A percentile compares a stretch with the other conserved stretches of the same genome.
Conservation (phyloP, 306 rosid genomes). For the Gastrolobium villosum region DNA sequence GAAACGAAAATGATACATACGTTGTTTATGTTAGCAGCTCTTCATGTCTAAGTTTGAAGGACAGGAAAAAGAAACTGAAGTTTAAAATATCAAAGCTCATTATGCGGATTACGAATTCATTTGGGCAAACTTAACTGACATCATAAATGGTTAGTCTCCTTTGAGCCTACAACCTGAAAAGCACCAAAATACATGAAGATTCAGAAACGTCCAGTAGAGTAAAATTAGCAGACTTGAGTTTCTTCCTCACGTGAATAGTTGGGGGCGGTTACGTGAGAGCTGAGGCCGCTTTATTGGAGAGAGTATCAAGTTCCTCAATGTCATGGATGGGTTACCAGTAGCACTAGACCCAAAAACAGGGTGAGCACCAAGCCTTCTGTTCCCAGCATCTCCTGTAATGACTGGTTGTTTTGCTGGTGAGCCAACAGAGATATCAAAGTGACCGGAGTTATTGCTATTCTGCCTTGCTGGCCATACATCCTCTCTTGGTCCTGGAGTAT, state of each 20-base stretch:
- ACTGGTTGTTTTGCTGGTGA: conserved; percentile 80
- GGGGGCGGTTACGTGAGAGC: conserved; percentile 87
- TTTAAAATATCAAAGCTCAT: conserved; percentile 45
- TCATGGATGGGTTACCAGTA: conserved; percentile 76
- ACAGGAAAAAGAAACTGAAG: conserved; percentile 3
- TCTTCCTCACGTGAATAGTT: conserved; percentile 78
- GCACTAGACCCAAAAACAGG: conserved; percentile 69
- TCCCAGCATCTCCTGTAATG: conserved; percentile 67
- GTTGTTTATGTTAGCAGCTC: conserved; percentile 31
- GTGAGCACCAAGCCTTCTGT: conserved; percentile 76
- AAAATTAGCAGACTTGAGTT: conserved; percentile 22
- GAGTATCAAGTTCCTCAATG: conserved; percentile 84
- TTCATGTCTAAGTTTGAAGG: conserved; percentile 20
- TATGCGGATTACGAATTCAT: conserved; percentile 18
- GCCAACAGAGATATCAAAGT: conserved; percentile 80
- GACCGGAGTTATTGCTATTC: conserved; percentile 85
- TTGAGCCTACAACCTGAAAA: conserved; percentile 75
- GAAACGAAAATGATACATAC: conserved; percentile 38
- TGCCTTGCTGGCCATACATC: conserved; percentile 94
- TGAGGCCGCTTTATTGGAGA: conserved; percentile 98
- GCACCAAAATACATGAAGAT: conserved; percentile 43
- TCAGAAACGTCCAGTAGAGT: conserved; percentile 23
- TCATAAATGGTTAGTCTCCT: conserved; percentile 43
- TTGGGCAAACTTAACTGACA: conserved; percentile 29
- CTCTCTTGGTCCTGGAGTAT: conserved; percentile 99